Conservation (phyloP, 495 filamentous ascomycete genomes). For the Daldinia bambusicola region DNA sequence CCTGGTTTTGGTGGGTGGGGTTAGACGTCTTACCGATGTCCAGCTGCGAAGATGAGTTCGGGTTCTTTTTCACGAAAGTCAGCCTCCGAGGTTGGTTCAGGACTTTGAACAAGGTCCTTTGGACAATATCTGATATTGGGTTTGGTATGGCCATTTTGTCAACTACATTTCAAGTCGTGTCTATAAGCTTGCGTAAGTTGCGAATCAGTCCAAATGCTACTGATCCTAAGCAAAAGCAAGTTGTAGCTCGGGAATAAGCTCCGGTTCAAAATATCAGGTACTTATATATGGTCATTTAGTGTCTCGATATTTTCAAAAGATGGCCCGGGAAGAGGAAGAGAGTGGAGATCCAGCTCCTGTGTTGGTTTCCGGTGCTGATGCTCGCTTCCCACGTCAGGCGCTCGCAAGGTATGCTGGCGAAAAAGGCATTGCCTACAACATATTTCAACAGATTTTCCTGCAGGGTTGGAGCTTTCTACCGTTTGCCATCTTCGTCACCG, state of each 20-base stretch:
- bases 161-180: background rate
- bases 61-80: conserved; percentile 42
- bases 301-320: background rate
- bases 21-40: conserved; percentile 30
- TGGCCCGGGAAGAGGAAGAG: background rate
- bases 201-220: background rate
- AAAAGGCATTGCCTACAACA: background rate
- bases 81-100: conserved; percentile 39
- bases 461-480: conserved; percentile 26
- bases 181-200: conserved; percentile 3
- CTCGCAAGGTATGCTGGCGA: background rate
- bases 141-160: background rate
- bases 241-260: background rate
- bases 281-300: background rate
- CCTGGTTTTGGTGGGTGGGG: conserved; percentile 41
- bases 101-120: conserved; percentile 40
- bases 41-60: conserved; percentile 29
- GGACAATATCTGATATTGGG: conserved; percentile 11
- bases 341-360: background rate
- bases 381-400: background rate
- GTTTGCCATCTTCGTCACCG: conserved; percentile 21
- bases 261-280: background rate
- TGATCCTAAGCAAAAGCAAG: background rate
- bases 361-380: background rate
- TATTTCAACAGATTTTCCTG: conserved; percentile 17